Base-by-base conservation (phyloP, 78 protist species). In the Emiliania huxleyi region DNA sequence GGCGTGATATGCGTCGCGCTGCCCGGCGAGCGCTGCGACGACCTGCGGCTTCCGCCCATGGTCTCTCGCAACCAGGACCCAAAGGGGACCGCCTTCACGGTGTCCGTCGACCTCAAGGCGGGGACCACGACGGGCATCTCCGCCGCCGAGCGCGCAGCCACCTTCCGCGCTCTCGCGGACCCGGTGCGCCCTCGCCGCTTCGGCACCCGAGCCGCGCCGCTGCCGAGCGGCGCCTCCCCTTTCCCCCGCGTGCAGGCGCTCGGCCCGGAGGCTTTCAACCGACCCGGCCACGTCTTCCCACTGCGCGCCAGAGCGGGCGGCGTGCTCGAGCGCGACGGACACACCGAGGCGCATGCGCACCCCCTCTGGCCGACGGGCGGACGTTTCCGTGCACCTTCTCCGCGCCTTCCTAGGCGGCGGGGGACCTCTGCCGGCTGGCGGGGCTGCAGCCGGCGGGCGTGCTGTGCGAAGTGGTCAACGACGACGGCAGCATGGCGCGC, bases 91-190 rank as follows among this genome's bases (percentile, higher is more conserved):
- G 93, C 93, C 4, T 91, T 79, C 93, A 75, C 89, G 18, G 89
- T 91, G 52, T 38, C 93, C 75, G 37, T 29, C 81, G 93, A 91
- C 55, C 23, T 71, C 43, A 69, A 71, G 49, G 85, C 23, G 37
- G 26, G 95, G 93, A 84, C 91, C 15, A 83, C 95, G n/a, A 95
- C 96, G 18, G 97, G 97, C 38, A 69, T 94, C 55, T 90, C 94
- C 2, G 95, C 97, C 33, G 77, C 69, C 40, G 96, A 96, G 88
- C 91, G 97, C 21, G 75, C 93, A 15, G 37, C 4, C n/a, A 96
- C 95, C 6, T 35, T 92, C 44, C 21, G n/a, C 71, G 93, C 94
- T 29, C 90, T 95, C 40, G 93, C 96, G 42, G 90, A 90, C 83
- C 62, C 97, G 38, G n/a, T n/a, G n/a, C n/a, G n/a, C n/a, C n/a